Evolutionary conservation across 805 yeast genomes (phyloP).

Genomic region (Candida alai): DNA sequence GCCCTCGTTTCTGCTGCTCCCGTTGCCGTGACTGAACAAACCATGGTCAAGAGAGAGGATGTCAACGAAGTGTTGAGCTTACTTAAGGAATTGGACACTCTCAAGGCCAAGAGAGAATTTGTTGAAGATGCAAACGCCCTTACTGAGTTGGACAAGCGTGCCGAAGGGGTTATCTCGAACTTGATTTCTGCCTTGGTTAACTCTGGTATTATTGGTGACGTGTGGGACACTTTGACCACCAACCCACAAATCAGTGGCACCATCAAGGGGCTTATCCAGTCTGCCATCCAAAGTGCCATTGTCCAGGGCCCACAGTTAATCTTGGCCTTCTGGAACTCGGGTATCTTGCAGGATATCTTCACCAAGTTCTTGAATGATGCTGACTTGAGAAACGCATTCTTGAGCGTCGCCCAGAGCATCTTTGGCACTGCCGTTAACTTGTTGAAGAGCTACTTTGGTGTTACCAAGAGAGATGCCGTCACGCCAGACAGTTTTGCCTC

Average conservation of each 20-base stretch:
- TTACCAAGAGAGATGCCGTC: slow-evolving; percentile 11
- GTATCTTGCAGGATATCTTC: slow-evolving; percentile 33
- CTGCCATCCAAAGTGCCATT: slow-evolving; percentile 30
- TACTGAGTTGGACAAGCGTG: slow-evolving; percentile 28
- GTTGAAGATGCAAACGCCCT: slow-evolving; percentile 22
- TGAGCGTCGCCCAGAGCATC: slow-evolving; percentile 30
- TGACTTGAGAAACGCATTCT: slow-evolving; percentile 30
- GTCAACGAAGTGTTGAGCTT: slow-evolving; percentile 28
- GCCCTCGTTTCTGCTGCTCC: slow-evolving; percentile 37
- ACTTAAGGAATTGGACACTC: slow-evolving; percentile 28
- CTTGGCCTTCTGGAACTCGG: slow-evolving; percentile 39
- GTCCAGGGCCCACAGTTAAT: slow-evolving; percentile 40
- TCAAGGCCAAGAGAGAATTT: slow-evolving; percentile 34
- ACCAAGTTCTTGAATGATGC: slow-evolving; percentile 27
- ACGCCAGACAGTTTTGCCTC: slow-evolving; percentile 2
- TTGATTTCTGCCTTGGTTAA: slow-evolving; percentile 33
- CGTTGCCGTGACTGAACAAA: slow-evolving; percentile 12
- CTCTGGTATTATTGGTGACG: slow-evolving; percentile 37
- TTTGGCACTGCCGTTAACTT: slow-evolving; percentile 30
- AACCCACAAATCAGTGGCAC: slow-evolving; percentile 25
- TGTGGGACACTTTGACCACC: slow-evolving; percentile 32
- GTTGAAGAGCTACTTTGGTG: slow-evolving; percentile 9
- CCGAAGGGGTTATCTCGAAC: slow-evolving; percentile 31
- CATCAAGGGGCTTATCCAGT: slow-evolving; percentile 24
- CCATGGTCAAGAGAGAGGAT: slow-evolving; percentile 34